A percentile compares a stretch with the other conserved stretches of the same genome.
These are phyloP conservation scores for Mycena metata DNA, from an alignment of 768 basidiomycete species.

Conservation along the genomic window DNA sequence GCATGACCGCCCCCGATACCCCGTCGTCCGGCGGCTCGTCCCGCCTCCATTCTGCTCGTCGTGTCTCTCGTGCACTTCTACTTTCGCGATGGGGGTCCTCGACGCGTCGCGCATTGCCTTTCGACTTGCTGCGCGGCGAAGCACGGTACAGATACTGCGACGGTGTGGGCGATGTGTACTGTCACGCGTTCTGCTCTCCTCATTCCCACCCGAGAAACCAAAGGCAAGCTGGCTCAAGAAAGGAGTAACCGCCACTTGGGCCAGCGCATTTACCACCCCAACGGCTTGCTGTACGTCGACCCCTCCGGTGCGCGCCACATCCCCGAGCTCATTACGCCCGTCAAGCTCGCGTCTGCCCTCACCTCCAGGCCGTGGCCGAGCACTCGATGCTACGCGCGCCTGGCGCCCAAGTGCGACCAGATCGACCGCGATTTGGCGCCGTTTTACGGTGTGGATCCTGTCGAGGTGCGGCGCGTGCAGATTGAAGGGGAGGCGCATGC, in stretches of 20 bases:
- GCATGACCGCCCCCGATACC: slow-evolving; percentile 25
- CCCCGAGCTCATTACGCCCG: slow-evolving; percentile 77
- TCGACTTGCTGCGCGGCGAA: slow-evolving; percentile 23
- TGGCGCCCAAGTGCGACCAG: slow-evolving; percentile 82
- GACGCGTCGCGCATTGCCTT: slow-evolving; percentile 36
- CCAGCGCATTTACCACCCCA: slow-evolving; percentile 50
- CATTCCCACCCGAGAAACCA: not conserved
- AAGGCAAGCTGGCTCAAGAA: not conserved
- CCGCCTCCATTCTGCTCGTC: slow-evolving; percentile 20
- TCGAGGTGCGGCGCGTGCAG: slow-evolving; percentile 52
- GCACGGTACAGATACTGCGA: not conserved
- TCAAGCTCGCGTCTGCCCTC: slow-evolving; percentile 77
- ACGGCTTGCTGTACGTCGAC: slow-evolving; percentile 60
- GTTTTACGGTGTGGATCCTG: slow-evolving; percentile 75
- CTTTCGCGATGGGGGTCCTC: slow-evolving; percentile 31
- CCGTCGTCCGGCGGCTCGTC: slow-evolving; percentile 37
- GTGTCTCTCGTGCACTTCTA: slow-evolving; percentile 26
- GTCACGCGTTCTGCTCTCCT: not conserved
- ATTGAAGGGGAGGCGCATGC: slow-evolving; percentile 53
- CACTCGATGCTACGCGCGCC: slow-evolving; percentile 75
- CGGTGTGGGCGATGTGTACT: slow-evolving; percentile 27
- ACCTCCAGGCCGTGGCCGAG: slow-evolving; percentile 83
- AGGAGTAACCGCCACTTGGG: slow-evolving; percentile 28
- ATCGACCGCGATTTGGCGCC: slow-evolving; percentile 82
- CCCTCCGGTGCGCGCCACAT: slow-evolving; percentile 77